Evolutionary conservation across 1,139 yeast genomes (phyloP).

Genomic region (Yamadazyma diddensiae): DNA sequence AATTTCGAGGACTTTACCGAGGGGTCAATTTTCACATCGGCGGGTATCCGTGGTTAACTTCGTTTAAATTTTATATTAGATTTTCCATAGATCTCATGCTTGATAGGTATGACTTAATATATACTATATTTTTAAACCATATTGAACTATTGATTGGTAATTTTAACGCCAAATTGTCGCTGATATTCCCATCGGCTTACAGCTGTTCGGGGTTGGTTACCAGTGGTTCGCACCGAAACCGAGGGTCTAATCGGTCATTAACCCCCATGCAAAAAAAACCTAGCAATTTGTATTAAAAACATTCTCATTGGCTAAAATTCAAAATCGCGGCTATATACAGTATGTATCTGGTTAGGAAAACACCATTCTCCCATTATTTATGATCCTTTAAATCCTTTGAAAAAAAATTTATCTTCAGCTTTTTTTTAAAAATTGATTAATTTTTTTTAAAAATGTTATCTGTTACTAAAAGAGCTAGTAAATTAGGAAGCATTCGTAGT

Average conservation of each 20-base stretch:
- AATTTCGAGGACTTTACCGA: conserved; percentile 6
- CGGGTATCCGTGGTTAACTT: neutral
- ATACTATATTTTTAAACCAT: no score
- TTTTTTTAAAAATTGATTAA: conserved; percentile 6
- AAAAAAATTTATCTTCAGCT: conserved; percentile 4
- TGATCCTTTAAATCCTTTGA: conserved; percentile 7
- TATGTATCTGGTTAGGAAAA: neutral
- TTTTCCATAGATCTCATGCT: no score
- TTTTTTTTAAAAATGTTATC: conserved; percentile 31
- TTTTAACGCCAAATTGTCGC: no score
- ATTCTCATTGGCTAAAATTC: conserved; percentile 9
- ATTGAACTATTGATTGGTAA: no score
- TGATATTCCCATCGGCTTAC: no score
- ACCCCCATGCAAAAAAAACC: conserved; percentile 1
- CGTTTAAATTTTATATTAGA: no score
- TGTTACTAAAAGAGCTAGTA: conserved; percentile 34
- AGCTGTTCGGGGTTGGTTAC: no score
- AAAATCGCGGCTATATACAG: conserved; percentile 4
- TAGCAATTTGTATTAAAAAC: conserved; percentile 11
- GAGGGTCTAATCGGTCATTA: conserved; percentile 9
- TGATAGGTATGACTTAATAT: no score
- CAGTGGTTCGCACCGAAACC: no score
- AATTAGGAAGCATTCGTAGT: conserved; percentile 53
- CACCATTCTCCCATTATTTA: conserved; percentile 5
- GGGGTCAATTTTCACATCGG: neutral